Evolutionary conservation across 192 early-diverging fungal species (phyloP).

Genomic region (Funneliformis geosporum): DNA sequence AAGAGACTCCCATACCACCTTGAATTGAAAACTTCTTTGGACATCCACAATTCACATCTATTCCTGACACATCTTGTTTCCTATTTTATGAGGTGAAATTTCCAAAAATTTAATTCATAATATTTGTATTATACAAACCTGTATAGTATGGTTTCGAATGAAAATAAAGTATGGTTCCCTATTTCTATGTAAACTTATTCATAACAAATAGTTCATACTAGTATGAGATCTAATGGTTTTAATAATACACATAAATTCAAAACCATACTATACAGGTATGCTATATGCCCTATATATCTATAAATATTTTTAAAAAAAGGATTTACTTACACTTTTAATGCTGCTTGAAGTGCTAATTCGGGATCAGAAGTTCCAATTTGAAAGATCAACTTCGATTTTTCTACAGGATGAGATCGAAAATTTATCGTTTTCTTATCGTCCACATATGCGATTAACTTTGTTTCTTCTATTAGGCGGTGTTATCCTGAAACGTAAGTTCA

Average conservation of each 20-base stretch:
- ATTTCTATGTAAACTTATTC: no score
- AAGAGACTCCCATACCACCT: constrained; percentile 91
- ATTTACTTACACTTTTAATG: constrained; percentile 67
- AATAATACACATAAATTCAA: no score
- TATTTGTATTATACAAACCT: no score
- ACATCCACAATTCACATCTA: constrained; percentile 98
- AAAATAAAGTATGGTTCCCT: no score
- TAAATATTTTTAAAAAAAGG: constrained; percentile 19
- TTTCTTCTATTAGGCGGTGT: constrained; percentile 42
- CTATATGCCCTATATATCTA: no score
- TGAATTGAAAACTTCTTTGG: constrained; percentile 94
- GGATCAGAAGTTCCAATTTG: constrained; percentile 92
- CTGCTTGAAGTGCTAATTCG: constrained; percentile 83
- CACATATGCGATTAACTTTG: constrained; percentile 77
- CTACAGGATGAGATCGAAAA: constrained; percentile 76
- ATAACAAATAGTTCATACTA: no score
- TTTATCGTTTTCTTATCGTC: constrained; percentile 58
- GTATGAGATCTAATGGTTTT: no score
- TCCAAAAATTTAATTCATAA: no score
- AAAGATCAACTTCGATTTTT: constrained; percentile 80
- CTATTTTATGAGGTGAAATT: constrained; percentile 47
- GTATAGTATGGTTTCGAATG: no score
- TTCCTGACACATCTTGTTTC: constrained; percentile 79
- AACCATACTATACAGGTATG: no score
- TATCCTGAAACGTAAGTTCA: not conserved